These are phyloP conservation scores for Candida andamanensis DNA, from an alignment of 805 yeast genomes.

Conservation along the genomic window DNA sequence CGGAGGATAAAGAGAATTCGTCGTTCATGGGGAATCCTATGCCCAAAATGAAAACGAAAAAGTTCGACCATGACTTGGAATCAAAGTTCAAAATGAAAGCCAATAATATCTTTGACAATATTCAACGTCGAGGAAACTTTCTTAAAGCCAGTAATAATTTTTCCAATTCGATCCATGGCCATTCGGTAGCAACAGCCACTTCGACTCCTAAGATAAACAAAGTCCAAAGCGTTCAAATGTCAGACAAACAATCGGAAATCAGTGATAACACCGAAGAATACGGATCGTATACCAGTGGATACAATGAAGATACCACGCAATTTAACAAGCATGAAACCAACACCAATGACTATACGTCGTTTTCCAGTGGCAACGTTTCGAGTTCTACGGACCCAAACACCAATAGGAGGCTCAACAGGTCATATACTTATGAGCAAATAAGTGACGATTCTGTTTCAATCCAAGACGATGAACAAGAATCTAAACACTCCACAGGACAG, in stretches of 20 bases:
- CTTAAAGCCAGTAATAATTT: constrained; percentile 6
- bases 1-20: not conserved
- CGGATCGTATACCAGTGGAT: constrained; percentile 30
- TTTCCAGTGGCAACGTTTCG: constrained; percentile 2
- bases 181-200: constrained; percentile 23
- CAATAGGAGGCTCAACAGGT: not conserved
- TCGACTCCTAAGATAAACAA: constrained; percentile 34
- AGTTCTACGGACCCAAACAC: not conserved
- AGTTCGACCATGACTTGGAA: constrained; percentile 28
- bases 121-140: constrained; percentile 30
- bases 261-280: constrained; percentile 16
- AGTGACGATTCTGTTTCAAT: no score
- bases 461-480: no score
- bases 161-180: constrained; percentile 1
- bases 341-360: constrained; percentile 13
- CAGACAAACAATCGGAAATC: constrained; percentile 5
- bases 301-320: constrained; percentile 18
- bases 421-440: constrained; percentile 31
- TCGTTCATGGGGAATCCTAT: constrained; percentile 2
- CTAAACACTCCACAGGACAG: no score
- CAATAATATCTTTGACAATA: constrained; percentile 32
- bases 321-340: constrained; percentile 6
- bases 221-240: constrained; percentile 9
- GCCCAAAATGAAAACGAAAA: constrained; percentile 18
- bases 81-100: constrained; percentile 35